Conservation (phyloP, 805 yeast genomes). For the Maudiozyma serrabonitensis region DNA sequence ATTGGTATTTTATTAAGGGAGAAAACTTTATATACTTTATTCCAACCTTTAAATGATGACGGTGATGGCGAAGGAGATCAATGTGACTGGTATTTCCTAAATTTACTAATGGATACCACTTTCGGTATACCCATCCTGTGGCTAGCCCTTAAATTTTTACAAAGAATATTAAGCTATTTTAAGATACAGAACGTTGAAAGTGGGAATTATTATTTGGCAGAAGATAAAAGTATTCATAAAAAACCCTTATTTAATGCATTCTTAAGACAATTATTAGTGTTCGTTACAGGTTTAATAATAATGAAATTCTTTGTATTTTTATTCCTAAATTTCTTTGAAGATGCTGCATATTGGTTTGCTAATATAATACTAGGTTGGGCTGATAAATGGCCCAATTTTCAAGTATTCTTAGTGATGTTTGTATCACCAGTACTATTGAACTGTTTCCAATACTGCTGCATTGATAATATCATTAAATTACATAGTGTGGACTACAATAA, state of each 20-base stretch:
- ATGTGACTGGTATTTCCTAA: slow-evolving; percentile 92
- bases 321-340: slow-evolving; percentile 53
- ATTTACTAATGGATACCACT: slow-evolving; percentile 83
- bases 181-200: slow-evolving; percentile 36
- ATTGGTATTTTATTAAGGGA: not conserved
- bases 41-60: slow-evolving; percentile 10
- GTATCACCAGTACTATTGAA: slow-evolving; percentile 68
- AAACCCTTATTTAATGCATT: slow-evolving; percentile 42
- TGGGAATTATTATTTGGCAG: slow-evolving; percentile 31
- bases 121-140: slow-evolving; percentile 82
- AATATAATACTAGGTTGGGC: slow-evolving; percentile 75
- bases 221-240: not conserved
- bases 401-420: slow-evolving; percentile 80
- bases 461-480: slow-evolving; percentile 65
- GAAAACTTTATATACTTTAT: no score
- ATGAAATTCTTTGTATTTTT: slow-evolving; percentile 57
- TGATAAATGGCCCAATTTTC: slow-evolving; percentile 67
- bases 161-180: slow-evolving; percentile 30
- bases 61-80: slow-evolving; percentile 50
- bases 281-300: slow-evolving; percentile 48
- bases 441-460: slow-evolving; percentile 60
- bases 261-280: slow-evolving; percentile 60
- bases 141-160: slow-evolving; percentile 43
- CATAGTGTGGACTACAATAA: slow-evolving; percentile 27
- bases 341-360: slow-evolving; percentile 66